Evolutionary conservation across 2,329 filamentous ascomycete species (phyloP).

Genomic region (Aureobasidium leucospermi): DNA sequence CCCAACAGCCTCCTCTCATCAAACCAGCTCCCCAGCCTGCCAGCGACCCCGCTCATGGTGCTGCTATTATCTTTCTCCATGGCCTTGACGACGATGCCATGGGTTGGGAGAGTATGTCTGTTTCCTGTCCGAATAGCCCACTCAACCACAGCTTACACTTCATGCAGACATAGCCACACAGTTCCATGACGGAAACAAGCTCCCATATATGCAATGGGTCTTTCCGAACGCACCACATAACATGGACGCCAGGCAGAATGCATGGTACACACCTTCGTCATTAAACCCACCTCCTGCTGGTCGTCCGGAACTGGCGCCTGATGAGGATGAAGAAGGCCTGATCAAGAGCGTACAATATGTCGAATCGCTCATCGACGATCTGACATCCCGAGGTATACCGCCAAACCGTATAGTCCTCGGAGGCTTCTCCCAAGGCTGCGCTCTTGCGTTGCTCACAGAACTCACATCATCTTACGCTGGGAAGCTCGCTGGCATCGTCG

Average conservation of each 20-base stretch:
- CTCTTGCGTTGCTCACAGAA: conserved; percentile 37
- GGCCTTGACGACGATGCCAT: conserved; percentile 41
- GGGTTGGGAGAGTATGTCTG: conserved; percentile 33
- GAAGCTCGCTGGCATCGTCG: conserved; percentile 34
- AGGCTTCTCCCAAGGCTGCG: conserved; percentile 44
- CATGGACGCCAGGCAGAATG: conserved; percentile 38
- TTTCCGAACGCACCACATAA: conserved; percentile 44
- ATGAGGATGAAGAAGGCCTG: conserved; percentile 41
- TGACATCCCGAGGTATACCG: conserved; percentile 35
- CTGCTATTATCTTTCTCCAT: conserved; percentile 41
- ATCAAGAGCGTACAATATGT: conserved; percentile 34
- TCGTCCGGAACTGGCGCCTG: conserved; percentile 37
- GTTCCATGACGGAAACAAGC: conserved; percentile 42
- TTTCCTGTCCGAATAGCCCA: neutral
- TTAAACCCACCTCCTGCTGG: conserved; percentile 32
- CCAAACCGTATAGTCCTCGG: conserved; percentile 38
- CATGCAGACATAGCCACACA: conserved; percentile 36
- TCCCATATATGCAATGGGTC: conserved; percentile 43
- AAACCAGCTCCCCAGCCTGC: conserved; percentile 30
- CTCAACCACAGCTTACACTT: neutral
- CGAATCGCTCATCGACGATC: conserved; percentile 35
- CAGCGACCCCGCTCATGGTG: conserved; percentile 30
- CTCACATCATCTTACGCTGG: conserved; percentile 34
- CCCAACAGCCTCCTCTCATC: conserved; percentile 28
- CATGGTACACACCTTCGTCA: conserved; percentile 40